Percentiles rank a stretch among this genome's conserved stretches.
These are phyloP conservation scores for Pythium aristosporum DNA, from an alignment of 352 stramenopile species.

Conservation along the genomic window DNA sequence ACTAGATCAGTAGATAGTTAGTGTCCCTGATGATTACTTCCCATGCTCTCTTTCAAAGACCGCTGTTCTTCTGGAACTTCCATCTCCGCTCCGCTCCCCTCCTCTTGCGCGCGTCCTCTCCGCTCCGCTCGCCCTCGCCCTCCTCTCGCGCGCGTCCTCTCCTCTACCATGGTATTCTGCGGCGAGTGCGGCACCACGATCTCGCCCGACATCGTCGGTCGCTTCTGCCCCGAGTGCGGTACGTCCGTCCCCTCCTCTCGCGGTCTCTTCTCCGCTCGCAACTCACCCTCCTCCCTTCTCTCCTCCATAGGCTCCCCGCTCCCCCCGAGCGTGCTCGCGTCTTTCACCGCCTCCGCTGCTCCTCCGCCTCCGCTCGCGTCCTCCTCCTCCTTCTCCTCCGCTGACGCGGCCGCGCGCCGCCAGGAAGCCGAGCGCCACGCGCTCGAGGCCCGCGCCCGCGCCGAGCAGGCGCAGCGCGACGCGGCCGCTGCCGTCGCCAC, in stretches of 20 bases:
- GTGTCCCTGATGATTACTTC: too few species aligned
- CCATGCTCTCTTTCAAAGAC: too few species aligned
- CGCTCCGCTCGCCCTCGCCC: neutral
- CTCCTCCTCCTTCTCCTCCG: constrained; percentile 1
- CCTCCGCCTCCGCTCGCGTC: neutral
- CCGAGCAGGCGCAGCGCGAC: constrained; percentile 43
- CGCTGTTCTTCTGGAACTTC: neutral
- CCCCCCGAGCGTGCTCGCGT: constrained; percentile 17
- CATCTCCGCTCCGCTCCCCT: neutral
- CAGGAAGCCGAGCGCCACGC: constrained; percentile 54
- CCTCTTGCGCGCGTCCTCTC: neutral
- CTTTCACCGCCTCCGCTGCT: constrained; percentile 15
- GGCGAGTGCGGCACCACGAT: constrained; percentile 75
- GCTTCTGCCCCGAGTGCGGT: constrained; percentile 82
- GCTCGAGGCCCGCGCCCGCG: constrained; percentile 38
- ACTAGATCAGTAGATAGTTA: too few species aligned
- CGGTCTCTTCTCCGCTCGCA: neutral
- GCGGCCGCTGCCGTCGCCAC: constrained; percentile 39
- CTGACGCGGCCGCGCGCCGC: constrained; percentile 33
- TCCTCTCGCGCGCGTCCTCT: neutral
- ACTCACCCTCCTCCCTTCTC: neutral
- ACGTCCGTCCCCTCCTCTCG: constrained; percentile 22
- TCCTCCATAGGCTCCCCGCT: constrained; percentile 11
- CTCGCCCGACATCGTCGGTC: constrained; percentile 47
- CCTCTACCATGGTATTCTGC: constrained; percentile 71